Conservation (phyloP, 2,329 filamentous ascomycete species). For the Fusarium sp. region DNA sequence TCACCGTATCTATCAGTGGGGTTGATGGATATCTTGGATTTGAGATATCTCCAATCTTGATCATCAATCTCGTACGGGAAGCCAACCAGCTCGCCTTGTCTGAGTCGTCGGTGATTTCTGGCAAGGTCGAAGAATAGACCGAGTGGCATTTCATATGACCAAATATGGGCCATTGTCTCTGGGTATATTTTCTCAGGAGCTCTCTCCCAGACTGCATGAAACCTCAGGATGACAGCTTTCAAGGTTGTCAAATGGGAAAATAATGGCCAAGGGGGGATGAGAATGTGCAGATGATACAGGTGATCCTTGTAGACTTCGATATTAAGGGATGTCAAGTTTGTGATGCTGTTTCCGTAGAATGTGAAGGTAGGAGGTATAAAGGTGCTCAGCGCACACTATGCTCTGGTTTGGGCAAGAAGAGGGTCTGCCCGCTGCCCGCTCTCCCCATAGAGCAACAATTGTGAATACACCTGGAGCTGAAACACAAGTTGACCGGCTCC, state of each 20-base stretch:
- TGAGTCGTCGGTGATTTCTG: neutral
- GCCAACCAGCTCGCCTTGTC: neutral
- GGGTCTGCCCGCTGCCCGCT: no score
- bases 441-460: neutral
- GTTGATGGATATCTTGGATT: neutral
- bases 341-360: neutral
- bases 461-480: neutral
- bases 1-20: neutral
- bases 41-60: neutral
- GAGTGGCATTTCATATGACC: neutral
- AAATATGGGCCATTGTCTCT: neutral
- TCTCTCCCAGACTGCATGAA: neutral
- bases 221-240: neutral
- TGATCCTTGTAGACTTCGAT: neutral
- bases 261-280: neutral
- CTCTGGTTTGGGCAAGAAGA: neutral
- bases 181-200: neutral
- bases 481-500: neutral
- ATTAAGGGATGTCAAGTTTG: neutral
- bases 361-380: neutral
- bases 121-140: conserved; percentile 1
- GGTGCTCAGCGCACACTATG: neutral
- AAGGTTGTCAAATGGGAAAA: neutral
- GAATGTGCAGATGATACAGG: neutral
- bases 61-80: neutral